A percentile compares a stretch with the other conserved stretches of the same genome.
phyloP scores from a whole-genome alignment of 2,329 filamentous ascomycete genomes.

The Claviceps sp. region DNA sequence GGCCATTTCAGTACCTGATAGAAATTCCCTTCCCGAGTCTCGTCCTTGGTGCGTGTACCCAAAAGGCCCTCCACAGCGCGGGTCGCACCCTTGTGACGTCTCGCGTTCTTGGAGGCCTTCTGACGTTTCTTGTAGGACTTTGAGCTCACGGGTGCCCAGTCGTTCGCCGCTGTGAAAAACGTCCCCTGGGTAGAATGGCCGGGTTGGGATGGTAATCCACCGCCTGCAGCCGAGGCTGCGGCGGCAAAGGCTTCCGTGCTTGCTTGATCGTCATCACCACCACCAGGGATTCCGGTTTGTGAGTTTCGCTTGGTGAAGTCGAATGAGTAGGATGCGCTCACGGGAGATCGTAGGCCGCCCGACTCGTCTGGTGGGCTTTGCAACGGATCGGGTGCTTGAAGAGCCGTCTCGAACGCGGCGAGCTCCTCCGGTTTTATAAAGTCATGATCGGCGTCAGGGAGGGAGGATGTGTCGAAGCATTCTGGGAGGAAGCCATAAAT shows the following conservation, averaged over 20 bases:
- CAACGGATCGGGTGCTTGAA: slow-evolving; percentile 66
- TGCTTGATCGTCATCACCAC: slow-evolving; percentile 19
- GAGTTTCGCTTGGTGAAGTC: slow-evolving; percentile 30
- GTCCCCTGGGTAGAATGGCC: slow-evolving; percentile 23
- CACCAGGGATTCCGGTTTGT: slow-evolving; percentile 15
- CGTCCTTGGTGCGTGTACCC: slow-evolving; percentile 60
- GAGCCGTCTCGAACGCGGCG: slow-evolving; percentile 64
- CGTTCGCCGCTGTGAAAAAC: slow-evolving; percentile 83
- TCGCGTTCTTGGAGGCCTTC: slow-evolving; percentile 21
- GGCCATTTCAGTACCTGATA: slow-evolving; percentile 90
- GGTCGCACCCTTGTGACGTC: slow-evolving; percentile 19
- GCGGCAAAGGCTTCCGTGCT: slow-evolving; percentile 24
- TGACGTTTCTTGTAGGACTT: slow-evolving; percentile 35
- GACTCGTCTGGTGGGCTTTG: slow-evolving; percentile 45
- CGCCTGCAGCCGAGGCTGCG: slow-evolving; percentile 25
- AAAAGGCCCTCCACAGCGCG: slow-evolving; percentile 27
- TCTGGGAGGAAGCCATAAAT: slow-evolving; percentile 45
- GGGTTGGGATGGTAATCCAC: slow-evolving; percentile 16
- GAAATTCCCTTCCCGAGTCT: slow-evolving; percentile 86
- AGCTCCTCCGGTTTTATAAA: slow-evolving; percentile 65
- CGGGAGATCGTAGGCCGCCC: slow-evolving; percentile 27
- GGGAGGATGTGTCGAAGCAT: slow-evolving; percentile 51
- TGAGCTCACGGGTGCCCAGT: slow-evolving; percentile 84
- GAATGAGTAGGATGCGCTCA: slow-evolving; percentile 23
- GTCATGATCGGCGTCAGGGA: slow-evolving; percentile 70